Conservation (phyloP, 345 rosid species). For the Populus deltoides region DNA sequence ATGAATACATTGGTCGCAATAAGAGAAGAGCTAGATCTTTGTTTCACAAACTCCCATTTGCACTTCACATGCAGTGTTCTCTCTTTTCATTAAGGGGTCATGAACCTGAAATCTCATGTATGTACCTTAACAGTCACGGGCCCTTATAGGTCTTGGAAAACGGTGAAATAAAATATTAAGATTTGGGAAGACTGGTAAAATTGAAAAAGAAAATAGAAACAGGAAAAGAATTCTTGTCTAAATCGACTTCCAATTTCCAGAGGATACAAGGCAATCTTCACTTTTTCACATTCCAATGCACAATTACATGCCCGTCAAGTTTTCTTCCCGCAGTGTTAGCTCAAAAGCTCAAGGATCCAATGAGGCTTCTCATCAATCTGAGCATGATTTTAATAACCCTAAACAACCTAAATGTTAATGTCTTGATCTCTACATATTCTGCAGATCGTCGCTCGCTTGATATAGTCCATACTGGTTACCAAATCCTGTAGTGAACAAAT, state of each 20-base stretch:
- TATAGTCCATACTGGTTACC: constrained; percentile 48
- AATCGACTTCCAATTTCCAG: neutral
- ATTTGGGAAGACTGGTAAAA: neutral
- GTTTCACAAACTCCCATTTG: no score
- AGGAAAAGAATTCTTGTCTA: neutral
- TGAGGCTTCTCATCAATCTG: constrained; percentile 1
- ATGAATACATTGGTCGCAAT: no score
- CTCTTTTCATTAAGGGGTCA: neutral
- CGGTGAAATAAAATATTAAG: neutral
- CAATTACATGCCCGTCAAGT: neutral
- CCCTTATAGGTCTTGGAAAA: neutral
- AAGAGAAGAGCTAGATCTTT: no score
- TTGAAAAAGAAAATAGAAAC: neutral
- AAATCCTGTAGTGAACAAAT: constrained; percentile 69
- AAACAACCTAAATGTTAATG: neutral
- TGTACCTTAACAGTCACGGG: neutral
- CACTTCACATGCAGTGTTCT: neutral
- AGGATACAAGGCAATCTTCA: neutral
- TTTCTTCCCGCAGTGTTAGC: neutral
- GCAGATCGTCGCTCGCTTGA: neutral
- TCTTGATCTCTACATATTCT: neutral
- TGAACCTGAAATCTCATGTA: neutral
- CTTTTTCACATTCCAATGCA: neutral
- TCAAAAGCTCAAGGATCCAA: neutral
- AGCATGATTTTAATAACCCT: neutral